Evolutionary conservation across 345 rosid genomes (phyloP), one percentile per base, ranked within the genome.

Genomic region (Ceriops zippeliana): DNA sequence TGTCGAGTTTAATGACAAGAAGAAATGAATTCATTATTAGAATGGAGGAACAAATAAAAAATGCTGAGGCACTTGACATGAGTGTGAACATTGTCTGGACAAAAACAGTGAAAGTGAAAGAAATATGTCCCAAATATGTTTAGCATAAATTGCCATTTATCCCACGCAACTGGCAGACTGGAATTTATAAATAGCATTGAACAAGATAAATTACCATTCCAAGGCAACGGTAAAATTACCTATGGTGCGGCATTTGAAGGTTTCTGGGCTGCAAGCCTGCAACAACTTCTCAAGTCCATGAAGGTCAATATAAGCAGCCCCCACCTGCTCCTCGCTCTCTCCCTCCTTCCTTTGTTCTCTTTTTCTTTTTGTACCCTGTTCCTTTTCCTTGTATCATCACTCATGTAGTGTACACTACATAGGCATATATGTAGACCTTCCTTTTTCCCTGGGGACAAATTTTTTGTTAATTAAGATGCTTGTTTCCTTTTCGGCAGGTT

Each of bases 171-270:
- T 67, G 75, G 62, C 51, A 61, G 61, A 66, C 46, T 61, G 76
- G 73, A 75, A 61, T 82, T 78, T 38, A 38, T 38, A 82, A 65
- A 86, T 83, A 83, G 62, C 24, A 59, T 7, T 9, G 38, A 38
- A 31, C 54, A 26, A 61, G 54, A 56, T 34, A 61, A 34, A 35
- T 28, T 57, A 53, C 73, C 52, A 72, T 70, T 28, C 57, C 66
- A 67, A 51, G 32, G 32, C 11, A 46, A 52, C n/a, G 49, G 68
- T 67, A 56, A 56, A 15, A 24, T 67, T 61, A 63, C 19, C 34
- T 67, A 73, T 22, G 58, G 67, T 63, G 85, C 79, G 76, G 79
- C 24, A 19, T 46, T 79, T 26, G 20, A 82, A 76, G 84, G 70
- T 58, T 73, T 65, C 38, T 11, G 11, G 47, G 47, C 16, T 38